phyloP scores from a whole-genome alignment of 176 grass and related monocot species.

The Themeda triandra region DNA sequence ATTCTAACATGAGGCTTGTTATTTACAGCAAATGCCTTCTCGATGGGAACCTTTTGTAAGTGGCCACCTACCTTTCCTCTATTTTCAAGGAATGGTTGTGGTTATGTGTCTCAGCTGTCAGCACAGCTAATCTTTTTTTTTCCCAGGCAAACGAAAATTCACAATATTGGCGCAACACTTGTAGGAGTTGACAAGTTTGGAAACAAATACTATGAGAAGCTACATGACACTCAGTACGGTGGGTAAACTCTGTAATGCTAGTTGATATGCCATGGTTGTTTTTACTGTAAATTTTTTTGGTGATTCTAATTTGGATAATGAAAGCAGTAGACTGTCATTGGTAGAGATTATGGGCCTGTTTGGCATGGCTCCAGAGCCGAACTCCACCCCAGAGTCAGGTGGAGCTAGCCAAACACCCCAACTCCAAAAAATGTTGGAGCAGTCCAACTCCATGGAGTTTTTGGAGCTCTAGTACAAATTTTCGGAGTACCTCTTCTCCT shows the following conservation, averaged over 20 bases:
- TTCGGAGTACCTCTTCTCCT: too few relatives aligned
- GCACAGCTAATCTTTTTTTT: background rate
- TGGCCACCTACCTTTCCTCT: background rate
- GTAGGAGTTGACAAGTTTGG: constrained; percentile 89
- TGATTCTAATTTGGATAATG: background rate
- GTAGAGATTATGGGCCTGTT: background rate
- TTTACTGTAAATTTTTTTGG: background rate
- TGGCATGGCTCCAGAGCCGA: too few relatives aligned
- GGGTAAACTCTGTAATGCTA: background rate
- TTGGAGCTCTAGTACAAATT: too few relatives aligned
- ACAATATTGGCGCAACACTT: constrained; percentile 81
- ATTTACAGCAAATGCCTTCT: constrained; percentile 66
- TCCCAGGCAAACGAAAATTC: constrained; percentile 96
- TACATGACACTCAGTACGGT: constrained; percentile 77
- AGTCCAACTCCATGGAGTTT: too few relatives aligned
- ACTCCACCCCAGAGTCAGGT: too few relatives aligned
- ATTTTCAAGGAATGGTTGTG: constrained; percentile 17
- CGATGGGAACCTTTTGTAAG: constrained; percentile 95
- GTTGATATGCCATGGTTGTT: background rate
- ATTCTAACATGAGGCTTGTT: constrained; percentile 7
- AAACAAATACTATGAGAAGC: constrained; percentile 93
- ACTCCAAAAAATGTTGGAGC: too few relatives aligned
- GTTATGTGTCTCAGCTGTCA: background rate
- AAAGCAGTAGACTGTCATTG: background rate
- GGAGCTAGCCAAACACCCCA: too few relatives aligned